Conservation (phyloP, 2,329 filamentous ascomycete species). For the Boeremia exigua region DNA sequence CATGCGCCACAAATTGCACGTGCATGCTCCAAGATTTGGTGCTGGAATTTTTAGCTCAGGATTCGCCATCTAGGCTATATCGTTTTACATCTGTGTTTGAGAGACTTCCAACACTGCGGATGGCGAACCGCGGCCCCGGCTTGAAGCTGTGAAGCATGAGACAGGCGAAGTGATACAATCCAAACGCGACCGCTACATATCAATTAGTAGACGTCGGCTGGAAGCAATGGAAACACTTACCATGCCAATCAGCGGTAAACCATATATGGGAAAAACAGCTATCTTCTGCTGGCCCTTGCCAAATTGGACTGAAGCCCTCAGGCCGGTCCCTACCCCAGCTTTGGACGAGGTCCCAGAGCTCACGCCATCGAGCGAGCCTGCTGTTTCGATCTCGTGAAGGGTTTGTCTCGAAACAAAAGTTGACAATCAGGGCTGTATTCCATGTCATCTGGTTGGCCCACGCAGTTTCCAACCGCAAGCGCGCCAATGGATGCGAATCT, state of each 20-base stretch:
- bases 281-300: slow-evolving; percentile 21
- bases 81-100: slow-evolving; percentile 31
- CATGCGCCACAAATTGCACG: slow-evolving; percentile 36
- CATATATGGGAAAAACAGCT: slow-evolving; percentile 32
- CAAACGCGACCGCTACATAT: slow-evolving; percentile 30
- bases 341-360: slow-evolving; percentile 32
- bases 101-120: slow-evolving; percentile 26
- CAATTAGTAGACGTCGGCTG: neutral
- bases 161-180: slow-evolving; percentile 37
- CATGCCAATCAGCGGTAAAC: slow-evolving; percentile 44
- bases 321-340: slow-evolving; percentile 34
- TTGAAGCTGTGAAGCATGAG: slow-evolving; percentile 41
- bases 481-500: slow-evolving; percentile 33
- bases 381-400: slow-evolving; percentile 15
- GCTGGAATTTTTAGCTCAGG: slow-evolving; percentile 19
- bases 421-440: slow-evolving; percentile 38
- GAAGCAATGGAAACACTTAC: slow-evolving; percentile 17
- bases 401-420: slow-evolving; percentile 37
- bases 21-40: slow-evolving; percentile 33
- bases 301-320: slow-evolving; percentile 39
- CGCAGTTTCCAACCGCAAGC: slow-evolving; percentile 37
- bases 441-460: slow-evolving; percentile 45
- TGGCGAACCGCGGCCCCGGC: slow-evolving; percentile 36
- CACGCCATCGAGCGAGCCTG: slow-evolving; percentile 27
- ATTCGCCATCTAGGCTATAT: neutral